Evolutionary conservation across 108 stramenopile genomes (phyloP), one percentile per base, ranked within the genome.

Genomic region (Nitzschia sp.): DNA sequence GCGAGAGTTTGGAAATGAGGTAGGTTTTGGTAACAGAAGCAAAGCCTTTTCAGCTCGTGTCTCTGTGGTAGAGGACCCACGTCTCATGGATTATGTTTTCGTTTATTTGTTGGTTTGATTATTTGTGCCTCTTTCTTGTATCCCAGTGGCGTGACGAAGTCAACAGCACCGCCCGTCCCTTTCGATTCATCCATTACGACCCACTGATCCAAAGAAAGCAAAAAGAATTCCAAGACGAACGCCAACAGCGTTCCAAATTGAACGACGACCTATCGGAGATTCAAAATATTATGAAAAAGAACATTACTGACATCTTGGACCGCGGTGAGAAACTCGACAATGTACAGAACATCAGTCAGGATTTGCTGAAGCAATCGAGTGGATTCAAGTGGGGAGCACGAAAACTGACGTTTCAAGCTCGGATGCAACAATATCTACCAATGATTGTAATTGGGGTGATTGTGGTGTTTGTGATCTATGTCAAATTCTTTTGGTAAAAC

Each of bases 221-320:
- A 58, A 84, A 87, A 53, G 97, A 98, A 31, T 99, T 89, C 69
- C 76, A 85, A 38, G 97, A 99, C 69, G 95, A 96, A 21, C 85
- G 83, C 2, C 71, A 76, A 36, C 70, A 76, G 45, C 73, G 83
- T 54, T 86, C 90, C 28, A 94, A 95, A 75, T 73, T 99, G 29
- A 95, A 97, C 74, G 91, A 96, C 53, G 98, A 99, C 61, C 76
- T 99, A 62, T 88, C 85, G 28, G 96, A 96, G 66, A 98, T 99
- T 77, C 96, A 97, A 66, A 89, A 75, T 56, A 98, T 99, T 63
- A 98, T 98, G 97, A 79, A 83, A 67, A 94, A 91, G 60, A 99
- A 97, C 70, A 96, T 96, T 45, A 80, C 87, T 62, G 92, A 96
- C 58, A 86, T 96, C 17, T 63, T 96, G 66, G 89, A 96, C 71